These are phyloP conservation scores for Aegle marmelos DNA, from an alignment of 345 rosid species.

Conservation along the genomic window DNA sequence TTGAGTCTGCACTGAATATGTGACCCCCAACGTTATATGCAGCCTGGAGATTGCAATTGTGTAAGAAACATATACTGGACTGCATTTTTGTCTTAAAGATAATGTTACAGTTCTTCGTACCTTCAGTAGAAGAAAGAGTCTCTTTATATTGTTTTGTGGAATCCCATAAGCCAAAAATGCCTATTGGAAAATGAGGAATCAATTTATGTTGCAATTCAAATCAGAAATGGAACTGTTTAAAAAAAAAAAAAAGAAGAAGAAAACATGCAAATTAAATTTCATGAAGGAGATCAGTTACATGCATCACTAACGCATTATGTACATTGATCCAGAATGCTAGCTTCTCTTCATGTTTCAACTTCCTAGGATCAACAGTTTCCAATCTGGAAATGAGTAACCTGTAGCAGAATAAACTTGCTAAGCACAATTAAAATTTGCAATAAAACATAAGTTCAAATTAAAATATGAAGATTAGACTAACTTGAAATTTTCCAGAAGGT, in stretches of 20 bases:
- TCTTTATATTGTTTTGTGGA: conserved; percentile 85
- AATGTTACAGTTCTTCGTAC: conserved; percentile 27
- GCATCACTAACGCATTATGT: conserved; percentile 95
- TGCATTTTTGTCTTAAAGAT: neutral
- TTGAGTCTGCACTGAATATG: conserved; percentile 80
- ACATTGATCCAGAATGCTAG: conserved; percentile 95
- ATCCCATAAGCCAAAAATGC: conserved; percentile 91
- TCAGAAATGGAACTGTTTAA: conserved; percentile 15
- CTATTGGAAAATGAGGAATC: conserved; percentile 29
- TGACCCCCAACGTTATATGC: conserved; percentile 93
- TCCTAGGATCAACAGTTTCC: conserved; percentile 73
- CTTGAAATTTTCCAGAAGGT: conserved; percentile 85
- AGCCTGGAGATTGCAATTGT: conserved; percentile 52
- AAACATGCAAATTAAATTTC: neutral
- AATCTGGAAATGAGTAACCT: conserved; percentile 78
- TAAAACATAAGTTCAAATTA: neutral
- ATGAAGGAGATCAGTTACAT: conserved; percentile 51
- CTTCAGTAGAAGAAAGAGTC: conserved; percentile 76
- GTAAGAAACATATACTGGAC: conserved; percentile 8
- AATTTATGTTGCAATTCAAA: neutral
- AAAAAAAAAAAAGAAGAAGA: neutral
- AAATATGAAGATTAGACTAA: conserved; percentile 24
- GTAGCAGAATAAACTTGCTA: conserved; percentile 17
- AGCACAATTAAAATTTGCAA: conserved; percentile 3
- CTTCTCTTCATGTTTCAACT: conserved; percentile 82